Conservation (phyloP, 1,284 basidiomycete species). For the Amanita bisporigera region DNA sequence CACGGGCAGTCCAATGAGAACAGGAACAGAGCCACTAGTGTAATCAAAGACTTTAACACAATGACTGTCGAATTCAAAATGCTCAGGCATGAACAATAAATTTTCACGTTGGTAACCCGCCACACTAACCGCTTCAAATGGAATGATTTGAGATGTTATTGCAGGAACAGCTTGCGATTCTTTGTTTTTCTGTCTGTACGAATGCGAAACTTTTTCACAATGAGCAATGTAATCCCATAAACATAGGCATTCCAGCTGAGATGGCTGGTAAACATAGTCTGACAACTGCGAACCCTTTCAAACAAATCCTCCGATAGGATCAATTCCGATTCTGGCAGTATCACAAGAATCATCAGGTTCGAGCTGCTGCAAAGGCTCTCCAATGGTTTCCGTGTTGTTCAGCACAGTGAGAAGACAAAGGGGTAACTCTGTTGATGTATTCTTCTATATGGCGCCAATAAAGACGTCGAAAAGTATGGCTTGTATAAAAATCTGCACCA, state of each 20-base stretch:
- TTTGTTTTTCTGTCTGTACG: background rate
- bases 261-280: conserved; percentile 23
- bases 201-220: conserved; percentile 27
- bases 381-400: too few relatives aligned
- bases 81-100: conserved; percentile 2
- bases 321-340: background rate
- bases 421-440: conserved; percentile 20
- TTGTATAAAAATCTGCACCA: conserved; percentile 46
- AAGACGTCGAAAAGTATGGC: conserved; percentile 41
- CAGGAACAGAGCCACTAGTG: conserved; percentile 13
- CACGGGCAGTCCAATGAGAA: conserved; percentile 31
- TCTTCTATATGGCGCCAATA: conserved; percentile 45
- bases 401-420: background rate
- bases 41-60: conserved; percentile 17
- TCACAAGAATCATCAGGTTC: background rate
- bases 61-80: conserved; percentile 25
- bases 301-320: background rate
- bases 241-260: conserved; percentile 18
- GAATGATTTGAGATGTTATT: background rate
- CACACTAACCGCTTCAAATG: background rate
- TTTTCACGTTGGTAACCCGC: background rate
- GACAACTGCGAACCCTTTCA: conserved; percentile 6
- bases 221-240: conserved; percentile 42
- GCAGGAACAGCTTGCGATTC: background rate
- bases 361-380: too few relatives aligned